These are phyloP conservation scores for Helenozyma rhizophorensis DNA, from an alignment of 805 yeast species.

Conservation along the genomic window DNA sequence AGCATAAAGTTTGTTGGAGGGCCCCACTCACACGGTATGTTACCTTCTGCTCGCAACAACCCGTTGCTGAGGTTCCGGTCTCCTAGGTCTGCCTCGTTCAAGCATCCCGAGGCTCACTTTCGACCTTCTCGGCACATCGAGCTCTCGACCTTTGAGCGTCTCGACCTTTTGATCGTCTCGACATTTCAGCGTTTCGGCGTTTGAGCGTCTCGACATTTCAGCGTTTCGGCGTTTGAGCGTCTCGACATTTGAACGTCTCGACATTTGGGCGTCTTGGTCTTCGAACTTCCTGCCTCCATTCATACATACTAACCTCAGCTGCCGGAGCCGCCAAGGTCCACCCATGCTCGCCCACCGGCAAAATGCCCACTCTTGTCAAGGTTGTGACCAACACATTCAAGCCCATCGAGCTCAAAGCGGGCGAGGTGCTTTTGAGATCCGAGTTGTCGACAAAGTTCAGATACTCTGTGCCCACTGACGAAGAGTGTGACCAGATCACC, in stretches of 20 bases:
- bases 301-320: conserved; percentile 7
- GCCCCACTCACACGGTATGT: conserved; percentile 43
- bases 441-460: conserved; percentile 74
- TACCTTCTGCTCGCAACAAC: neutral
- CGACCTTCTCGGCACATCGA: no score
- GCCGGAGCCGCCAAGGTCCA: conserved; percentile 20
- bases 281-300: no score
- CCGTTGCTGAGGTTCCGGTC: no score
- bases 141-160: no score
- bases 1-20: conserved; percentile 86
- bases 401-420: conserved; percentile 38
- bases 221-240: no score
- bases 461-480: conserved; percentile 55
- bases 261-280: no score
- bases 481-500: conserved; percentile 72
- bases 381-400: conserved; percentile 22
- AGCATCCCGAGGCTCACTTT: no score
- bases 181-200: no score
- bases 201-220: no score
- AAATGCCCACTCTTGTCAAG: conserved; percentile 28
- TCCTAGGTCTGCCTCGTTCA: no score
- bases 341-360: conserved; percentile 42
- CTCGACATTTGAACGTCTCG: no score
- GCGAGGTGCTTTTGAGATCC: conserved; percentile 49
- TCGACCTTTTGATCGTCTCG: no score